A percentile compares a stretch with the other conserved stretches of the same genome.
Conservation (phyloP, 2,329 filamentous ascomycete species). For the Nemania sp. region DNA sequence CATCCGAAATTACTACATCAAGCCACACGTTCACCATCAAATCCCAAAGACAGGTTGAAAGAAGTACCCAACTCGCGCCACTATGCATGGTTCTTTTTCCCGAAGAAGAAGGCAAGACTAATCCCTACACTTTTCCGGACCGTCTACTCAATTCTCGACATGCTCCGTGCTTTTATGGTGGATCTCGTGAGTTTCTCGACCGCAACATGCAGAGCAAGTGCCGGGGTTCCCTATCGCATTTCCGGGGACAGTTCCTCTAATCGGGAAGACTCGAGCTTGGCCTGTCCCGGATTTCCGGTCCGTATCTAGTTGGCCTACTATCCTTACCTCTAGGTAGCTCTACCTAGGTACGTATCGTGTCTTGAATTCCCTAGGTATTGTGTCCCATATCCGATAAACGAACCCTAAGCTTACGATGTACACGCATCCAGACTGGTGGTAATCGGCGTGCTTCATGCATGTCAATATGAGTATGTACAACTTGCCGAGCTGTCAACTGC, state of each 20-base stretch:
- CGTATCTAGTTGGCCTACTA: background rate
- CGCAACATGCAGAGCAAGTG: background rate
- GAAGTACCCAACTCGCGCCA: background rate
- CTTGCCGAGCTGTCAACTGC: conserved; percentile 33
- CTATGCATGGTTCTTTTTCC: conserved; percentile 7
- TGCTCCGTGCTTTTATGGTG: background rate
- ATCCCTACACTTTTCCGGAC: conserved; percentile 2
- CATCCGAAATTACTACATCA: background rate
- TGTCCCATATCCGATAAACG: background rate
- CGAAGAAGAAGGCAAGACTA: background rate
- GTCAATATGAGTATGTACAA: conserved; percentile 3
- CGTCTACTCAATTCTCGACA: background rate
- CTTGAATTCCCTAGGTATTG: background rate
- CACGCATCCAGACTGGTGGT: background rate
- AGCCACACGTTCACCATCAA: background rate
- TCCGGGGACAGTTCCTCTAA: conserved; percentile 1
- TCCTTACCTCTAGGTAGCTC: background rate
- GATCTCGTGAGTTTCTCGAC: too few species aligned
- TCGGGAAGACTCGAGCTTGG: background rate
- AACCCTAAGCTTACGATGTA: background rate
- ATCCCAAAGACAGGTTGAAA: background rate
- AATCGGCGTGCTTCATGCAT: conserved; percentile 22
- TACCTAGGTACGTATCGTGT: background rate
- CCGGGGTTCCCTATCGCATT: conserved; percentile 6
- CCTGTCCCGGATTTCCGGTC: conserved; percentile 15